Evolutionary conservation across 192 early-diverging fungal species (phyloP).

Genomic region (Backusella tarrabulga): DNA sequence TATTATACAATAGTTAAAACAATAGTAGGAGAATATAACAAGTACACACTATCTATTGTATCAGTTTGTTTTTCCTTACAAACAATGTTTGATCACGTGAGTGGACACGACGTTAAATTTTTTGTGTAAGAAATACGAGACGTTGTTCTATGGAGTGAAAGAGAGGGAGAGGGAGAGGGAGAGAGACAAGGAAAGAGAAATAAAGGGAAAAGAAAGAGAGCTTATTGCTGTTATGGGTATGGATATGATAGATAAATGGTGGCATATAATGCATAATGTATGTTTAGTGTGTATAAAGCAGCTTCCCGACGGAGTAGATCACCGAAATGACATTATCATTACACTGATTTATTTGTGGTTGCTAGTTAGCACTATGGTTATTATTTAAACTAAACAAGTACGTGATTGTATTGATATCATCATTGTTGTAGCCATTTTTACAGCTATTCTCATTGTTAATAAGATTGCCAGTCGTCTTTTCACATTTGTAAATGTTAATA

Average conservation of each 20-base stretch:
- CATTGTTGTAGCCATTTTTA: too few species aligned
- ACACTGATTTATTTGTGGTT: neutral
- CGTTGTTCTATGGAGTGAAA: neutral
- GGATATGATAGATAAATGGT: neutral
- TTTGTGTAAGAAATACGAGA: neutral
- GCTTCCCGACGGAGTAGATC: neutral
- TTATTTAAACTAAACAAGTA: neutral
- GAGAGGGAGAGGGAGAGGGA: neutral
- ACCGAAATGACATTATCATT: neutral
- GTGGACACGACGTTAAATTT: neutral
- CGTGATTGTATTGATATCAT: neutral
- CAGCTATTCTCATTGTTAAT: too few species aligned
- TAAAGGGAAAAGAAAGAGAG: neutral
- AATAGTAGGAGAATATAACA: slow-evolving; percentile 13
- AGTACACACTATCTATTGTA: neutral
- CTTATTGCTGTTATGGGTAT: neutral
- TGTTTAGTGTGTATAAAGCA: neutral
- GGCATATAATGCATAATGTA: neutral
- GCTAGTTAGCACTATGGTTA: neutral
- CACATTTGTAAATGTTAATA: neutral
- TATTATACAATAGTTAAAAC: slow-evolving; percentile 6
- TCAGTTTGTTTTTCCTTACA: neutral
- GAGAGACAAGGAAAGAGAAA: neutral
- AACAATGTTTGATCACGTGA: neutral
- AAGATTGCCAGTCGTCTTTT: neutral